Percentiles rank a stretch among this genome's conserved stretches.
Conservation (phyloP, 78 protist species). For the Dictyostelium purpureum region DNA sequence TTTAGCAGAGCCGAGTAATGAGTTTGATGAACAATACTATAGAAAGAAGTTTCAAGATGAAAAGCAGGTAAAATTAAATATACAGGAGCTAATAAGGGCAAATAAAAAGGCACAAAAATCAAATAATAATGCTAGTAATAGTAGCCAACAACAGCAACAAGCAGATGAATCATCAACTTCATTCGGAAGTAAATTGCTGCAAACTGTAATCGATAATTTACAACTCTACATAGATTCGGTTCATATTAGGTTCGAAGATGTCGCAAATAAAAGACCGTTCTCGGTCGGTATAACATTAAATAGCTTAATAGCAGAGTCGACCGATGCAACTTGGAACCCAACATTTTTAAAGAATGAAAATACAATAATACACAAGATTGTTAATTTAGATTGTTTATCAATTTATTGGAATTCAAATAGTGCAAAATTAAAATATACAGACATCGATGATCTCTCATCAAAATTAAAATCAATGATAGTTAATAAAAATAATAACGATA, state of each 20-base stretch:
- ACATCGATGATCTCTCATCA: background rate
- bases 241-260: constrained; percentile 70
- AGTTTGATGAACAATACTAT: constrained; percentile 64
- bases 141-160: background rate
- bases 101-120: background rate
- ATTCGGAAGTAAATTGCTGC: constrained; percentile 52
- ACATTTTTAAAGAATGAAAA: constrained; percentile 46
- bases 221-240: constrained; percentile 65
- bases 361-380: constrained; percentile 43
- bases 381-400: constrained; percentile 23
- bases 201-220: constrained; percentile 59
- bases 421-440: constrained; percentile 1
- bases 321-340: constrained; percentile 51
- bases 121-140: too few species aligned
- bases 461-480: constrained; percentile 32
- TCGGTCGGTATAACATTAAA: constrained; percentile 58
- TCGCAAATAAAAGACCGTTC: constrained; percentile 2
- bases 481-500: background rate
- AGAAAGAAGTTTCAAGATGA: constrained; percentile 51
- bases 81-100: constrained; percentile 21
- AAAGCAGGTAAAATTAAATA: constrained; percentile 17
- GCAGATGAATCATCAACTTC: background rate
- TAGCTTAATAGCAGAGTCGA: constrained; percentile 41
- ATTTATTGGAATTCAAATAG: constrained; percentile 53
- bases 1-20: constrained; percentile 48